Evolutionary conservation across 202 grass and related monocot genomes (phyloP).

Genomic region (Bolboschoenoplectus hybrid): DNA sequence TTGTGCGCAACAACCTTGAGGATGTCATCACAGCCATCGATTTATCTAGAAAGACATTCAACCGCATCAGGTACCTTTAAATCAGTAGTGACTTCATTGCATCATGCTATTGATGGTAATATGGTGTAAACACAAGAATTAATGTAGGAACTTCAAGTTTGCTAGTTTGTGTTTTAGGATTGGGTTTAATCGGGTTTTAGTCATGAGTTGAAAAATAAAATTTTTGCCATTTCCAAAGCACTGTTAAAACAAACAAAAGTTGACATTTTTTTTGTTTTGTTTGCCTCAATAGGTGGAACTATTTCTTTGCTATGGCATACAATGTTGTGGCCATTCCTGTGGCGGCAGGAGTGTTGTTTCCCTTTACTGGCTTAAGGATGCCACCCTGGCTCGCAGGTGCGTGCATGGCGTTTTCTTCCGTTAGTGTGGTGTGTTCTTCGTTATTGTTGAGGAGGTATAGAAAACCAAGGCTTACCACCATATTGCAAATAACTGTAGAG

Average conservation of each 20-base stretch:
- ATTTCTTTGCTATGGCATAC: constrained; percentile 97
- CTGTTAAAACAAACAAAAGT: not conserved
- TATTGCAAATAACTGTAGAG: constrained; percentile 91
- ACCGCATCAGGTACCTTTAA: constrained; percentile 58
- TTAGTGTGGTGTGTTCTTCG: constrained; percentile 85
- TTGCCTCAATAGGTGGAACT: constrained; percentile 58
- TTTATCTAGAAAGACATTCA: constrained; percentile 92
- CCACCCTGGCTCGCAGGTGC: constrained; percentile 93
- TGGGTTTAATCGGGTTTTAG: not conserved
- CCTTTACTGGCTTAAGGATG: constrained; percentile 76
- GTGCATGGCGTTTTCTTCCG: constrained; percentile 90
- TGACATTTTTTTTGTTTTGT: constrained; percentile 18
- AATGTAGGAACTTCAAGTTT: not conserved
- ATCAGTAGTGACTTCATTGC: not conserved
- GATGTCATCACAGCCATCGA: constrained; percentile 97
- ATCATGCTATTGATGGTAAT: not conserved
- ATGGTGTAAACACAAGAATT: not conserved
- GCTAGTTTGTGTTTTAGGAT: not conserved
- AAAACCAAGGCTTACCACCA: constrained; percentile 78
- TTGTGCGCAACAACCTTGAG: constrained; percentile 92
- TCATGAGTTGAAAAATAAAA: not conserved
- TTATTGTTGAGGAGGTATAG: constrained; percentile 79
- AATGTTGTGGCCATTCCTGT: constrained; percentile 79
- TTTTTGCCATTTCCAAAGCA: not conserved
- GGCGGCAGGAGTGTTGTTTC: constrained; percentile 82